Evolutionary conservation across 1,284 basidiomycete species (phyloP).

Genomic region (Fistulinella cinereoalba): DNA sequence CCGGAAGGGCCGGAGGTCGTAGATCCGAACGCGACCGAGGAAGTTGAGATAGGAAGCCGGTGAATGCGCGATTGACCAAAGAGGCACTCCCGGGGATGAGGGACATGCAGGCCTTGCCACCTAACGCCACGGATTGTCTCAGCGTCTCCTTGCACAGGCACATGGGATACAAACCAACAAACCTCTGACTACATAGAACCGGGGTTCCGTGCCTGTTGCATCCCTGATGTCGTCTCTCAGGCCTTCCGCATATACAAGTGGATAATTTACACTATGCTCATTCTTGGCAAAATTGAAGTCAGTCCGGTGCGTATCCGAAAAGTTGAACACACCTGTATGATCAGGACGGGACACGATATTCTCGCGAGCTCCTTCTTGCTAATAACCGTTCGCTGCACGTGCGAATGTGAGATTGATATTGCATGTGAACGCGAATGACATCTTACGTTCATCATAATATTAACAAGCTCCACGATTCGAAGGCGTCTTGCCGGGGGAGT

Average conservation of each 20-base stretch:
- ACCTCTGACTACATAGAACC: slow-evolving; percentile 67
- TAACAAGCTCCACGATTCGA: slow-evolving; percentile 50
- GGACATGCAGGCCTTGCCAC: slow-evolving; percentile 25
- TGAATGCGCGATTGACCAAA: slow-evolving; percentile 61
- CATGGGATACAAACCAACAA: slow-evolving; percentile 36
- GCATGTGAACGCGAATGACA: too few species aligned
- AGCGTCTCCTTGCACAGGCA: neutral
- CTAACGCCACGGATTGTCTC: slow-evolving; percentile 10
- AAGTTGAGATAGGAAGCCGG: slow-evolving; percentile 57
- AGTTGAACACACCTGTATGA: slow-evolving; percentile 64
- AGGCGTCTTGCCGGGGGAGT: slow-evolving; percentile 54
- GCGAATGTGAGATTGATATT: too few species aligned
- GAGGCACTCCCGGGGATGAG: slow-evolving; percentile 48
- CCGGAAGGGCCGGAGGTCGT: slow-evolving; percentile 31
- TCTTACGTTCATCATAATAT: slow-evolving; percentile 58
- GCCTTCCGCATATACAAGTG: slow-evolving; percentile 55
- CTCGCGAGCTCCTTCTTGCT: slow-evolving; percentile 45
- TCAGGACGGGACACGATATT: slow-evolving; percentile 61
- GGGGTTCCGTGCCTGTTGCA: slow-evolving; percentile 44
- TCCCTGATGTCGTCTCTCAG: slow-evolving; percentile 49
- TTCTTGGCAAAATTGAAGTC: slow-evolving; percentile 41
- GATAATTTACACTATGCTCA: slow-evolving; percentile 54
- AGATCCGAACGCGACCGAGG: slow-evolving; percentile 50
- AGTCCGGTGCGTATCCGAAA: neutral
- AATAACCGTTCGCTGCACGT: slow-evolving; percentile 58